These are phyloP conservation scores for Xylaria sp. DNA, from an alignment of 2,329 filamentous ascomycete genomes.

Conservation along the genomic window DNA sequence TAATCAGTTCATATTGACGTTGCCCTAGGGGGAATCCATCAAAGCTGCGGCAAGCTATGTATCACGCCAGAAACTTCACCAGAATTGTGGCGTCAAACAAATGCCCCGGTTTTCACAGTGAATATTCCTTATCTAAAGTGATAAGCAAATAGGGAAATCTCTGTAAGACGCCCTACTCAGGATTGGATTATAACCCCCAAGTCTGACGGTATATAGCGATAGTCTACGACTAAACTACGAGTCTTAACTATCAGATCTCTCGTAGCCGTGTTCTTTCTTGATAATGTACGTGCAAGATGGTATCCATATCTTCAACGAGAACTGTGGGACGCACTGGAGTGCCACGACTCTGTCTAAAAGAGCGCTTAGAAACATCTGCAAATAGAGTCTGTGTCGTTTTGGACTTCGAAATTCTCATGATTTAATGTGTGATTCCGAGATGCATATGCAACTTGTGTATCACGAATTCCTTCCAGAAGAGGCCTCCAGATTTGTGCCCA, in stretches of 20 bases:
- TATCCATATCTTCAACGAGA: not conserved
- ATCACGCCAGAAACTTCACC: slow-evolving; percentile 31
- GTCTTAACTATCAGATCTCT: not conserved
- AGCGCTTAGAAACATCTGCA: slow-evolving; percentile 6
- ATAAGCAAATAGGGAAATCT: slow-evolving; percentile 6
- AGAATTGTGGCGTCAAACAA: slow-evolving; percentile 10
- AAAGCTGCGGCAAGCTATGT: slow-evolving; percentile 41
- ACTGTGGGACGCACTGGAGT: not conserved
- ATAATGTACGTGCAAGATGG: not conserved
- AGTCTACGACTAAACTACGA: not conserved
- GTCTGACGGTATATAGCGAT: slow-evolving; percentile 10
- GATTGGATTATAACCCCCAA: not conserved
- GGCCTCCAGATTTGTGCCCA: slow-evolving; percentile 19
- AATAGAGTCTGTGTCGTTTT: slow-evolving; percentile 17
- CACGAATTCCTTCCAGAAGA: slow-evolving; percentile 18
- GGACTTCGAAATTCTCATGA: not conserved
- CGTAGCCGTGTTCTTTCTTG: not conserved
- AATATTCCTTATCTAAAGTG: slow-evolving; percentile 1
- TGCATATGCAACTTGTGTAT: slow-evolving; percentile 14
- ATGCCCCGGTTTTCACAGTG: not conserved
- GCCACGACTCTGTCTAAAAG: not conserved
- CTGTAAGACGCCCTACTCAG: slow-evolving; percentile 11
- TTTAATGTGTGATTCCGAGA: not conserved
- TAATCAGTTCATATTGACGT: slow-evolving; percentile 42
- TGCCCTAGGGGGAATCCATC: slow-evolving; percentile 31